phyloP scores from a whole-genome alignment of 2,329 filamentous ascomycete species.

The Hawksworthiomyces lignivorus region DNA sequence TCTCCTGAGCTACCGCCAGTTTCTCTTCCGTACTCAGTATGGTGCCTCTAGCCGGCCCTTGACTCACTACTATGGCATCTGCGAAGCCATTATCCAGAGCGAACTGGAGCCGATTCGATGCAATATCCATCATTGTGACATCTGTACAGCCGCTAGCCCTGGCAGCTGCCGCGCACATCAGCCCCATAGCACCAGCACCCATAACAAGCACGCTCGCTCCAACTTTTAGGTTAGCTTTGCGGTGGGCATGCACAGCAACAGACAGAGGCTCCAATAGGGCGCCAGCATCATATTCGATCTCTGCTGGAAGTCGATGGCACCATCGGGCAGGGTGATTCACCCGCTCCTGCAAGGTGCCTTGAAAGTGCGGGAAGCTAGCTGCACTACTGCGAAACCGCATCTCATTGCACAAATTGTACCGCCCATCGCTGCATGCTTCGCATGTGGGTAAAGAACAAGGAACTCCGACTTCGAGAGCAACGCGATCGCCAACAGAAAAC shows the following conservation, averaged over 20 bases:
- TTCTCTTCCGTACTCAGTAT: conserved; percentile 12
- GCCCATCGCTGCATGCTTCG: conserved; percentile 28
- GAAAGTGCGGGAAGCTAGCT: conserved; percentile 19
- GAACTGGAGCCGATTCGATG: conserved; percentile 28
- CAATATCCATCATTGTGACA: conserved; percentile 37
- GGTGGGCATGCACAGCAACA: conserved; percentile 49
- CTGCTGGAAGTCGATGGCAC: conserved; percentile 47
- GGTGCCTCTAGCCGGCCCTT: background rate
- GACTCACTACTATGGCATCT: conserved; percentile 15
- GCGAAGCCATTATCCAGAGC: conserved; percentile 25
- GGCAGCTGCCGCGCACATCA: conserved; percentile 54
- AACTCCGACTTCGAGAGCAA: conserved; percentile 59
- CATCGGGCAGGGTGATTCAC: conserved; percentile 23
- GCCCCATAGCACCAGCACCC: conserved; percentile 49
- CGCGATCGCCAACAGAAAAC: conserved; percentile 53
- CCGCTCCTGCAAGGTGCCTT: conserved; percentile 23
- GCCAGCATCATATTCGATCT: conserved; percentile 41
- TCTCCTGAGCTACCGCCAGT: conserved; percentile 6
- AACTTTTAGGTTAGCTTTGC: conserved; percentile 14
- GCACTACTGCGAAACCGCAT: conserved; percentile 23
- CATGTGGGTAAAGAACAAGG: conserved; percentile 39
- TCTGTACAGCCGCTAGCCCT: conserved; percentile 38
- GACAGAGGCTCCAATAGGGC: conserved; percentile 52
- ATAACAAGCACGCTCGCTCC: background rate
- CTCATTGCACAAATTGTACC: conserved; percentile 26